Base-by-base conservation (phyloP, 176 grass and related monocot genomes). In the Carex cristatella region DNA sequence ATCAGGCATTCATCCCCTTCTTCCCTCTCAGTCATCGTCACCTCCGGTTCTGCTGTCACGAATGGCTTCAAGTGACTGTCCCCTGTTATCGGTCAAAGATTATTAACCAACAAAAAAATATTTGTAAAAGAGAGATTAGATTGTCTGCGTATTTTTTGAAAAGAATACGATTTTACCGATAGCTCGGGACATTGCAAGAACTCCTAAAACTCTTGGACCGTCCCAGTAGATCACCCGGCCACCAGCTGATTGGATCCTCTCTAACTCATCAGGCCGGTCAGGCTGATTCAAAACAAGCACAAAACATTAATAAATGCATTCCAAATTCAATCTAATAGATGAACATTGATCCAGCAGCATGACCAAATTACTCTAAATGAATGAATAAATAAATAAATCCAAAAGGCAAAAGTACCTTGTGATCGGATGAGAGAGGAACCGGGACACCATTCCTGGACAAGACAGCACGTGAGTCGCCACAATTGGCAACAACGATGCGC, bases 171-270 rank as follows among this genome's bases (percentile, higher is more conserved):
- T 33, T 83, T 95, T 84, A 99, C 96, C 97, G 65, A 99, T 96
- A 42, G 97, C 91, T 49, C 97, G 86, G 19, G 97, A 95, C 97
- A 99, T 99, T 70, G 93, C 97, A 35, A 99, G 91, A 53, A 99
- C 91, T 18, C 90, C 93, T 81, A 94, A 86, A 27, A 95, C 97
- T 60, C 97, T 87, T 6, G 97, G 84, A 23, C 93, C 97, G 15
- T 99, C 93, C 96, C 97, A 99, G 79, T 94, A 94, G 77, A 99
- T 95, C 46, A 99, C 97, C 27, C 93, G 93, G 10, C 97, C 97
- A 11, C 96, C 96, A 9, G 91, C 88, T 12, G 70, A 85, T 85
- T 99, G 87, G 73, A 99, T 99, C 44, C 96, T 93, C 79, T 89
- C 85, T 60, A 99, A 87, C 87, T 99, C 96, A 65, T 99, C 96